Base-by-base conservation (phyloP, 2,329 filamentous ascomycete species). In the Talaromyces islandicus region DNA sequence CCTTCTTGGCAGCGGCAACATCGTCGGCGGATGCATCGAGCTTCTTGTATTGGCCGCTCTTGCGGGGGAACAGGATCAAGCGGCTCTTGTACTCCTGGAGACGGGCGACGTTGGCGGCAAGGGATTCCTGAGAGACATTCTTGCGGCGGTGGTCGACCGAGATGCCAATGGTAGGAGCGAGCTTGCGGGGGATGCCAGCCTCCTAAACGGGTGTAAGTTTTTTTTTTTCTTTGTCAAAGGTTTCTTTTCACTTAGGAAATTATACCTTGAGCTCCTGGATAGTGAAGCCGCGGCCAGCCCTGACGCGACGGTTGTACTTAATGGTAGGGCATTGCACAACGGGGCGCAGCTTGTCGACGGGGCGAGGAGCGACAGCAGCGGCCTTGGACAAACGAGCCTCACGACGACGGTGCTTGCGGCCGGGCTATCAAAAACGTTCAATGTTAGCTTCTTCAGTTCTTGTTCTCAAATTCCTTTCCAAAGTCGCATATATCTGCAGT, bases 241-340 rank as follows among this genome's bases (percentile, higher is more conserved):
- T n/a, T n/a, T 35, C 14, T 35, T 9, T 30, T 10, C 12, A 35
- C 43, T 38, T 17, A 38, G 2, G 4, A 46, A 12, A 12, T 24
- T 64, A 65, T 89, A 97, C 93, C 92, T 99, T 99, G 79, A 99
- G 86, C 87, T 99, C 94, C 83, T 88, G 85, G 70, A 97, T 85
- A 73, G 93, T 91, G 89, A 99, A 99, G 79, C 94, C 94, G 85
- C 94, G 92, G 80, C 94, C 94, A 77, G 91, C 87, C 79, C 94
- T 89, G 77, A 95, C 90, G 78, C 92, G 92, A 78, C 94, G 92
- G 91, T 99, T 99, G 87, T 99, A 96, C 87, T 95, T 96, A 85
- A 97, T 82, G 74, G 91, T 93, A 77, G 94, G 93, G 89, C 93
- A 97, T 84, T 92, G 90, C 73, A 99, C 93, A 80, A 97, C 83